Conservation (phyloP, 371 early-diverging fungal species). For the Funneliformis caledonium region DNA sequence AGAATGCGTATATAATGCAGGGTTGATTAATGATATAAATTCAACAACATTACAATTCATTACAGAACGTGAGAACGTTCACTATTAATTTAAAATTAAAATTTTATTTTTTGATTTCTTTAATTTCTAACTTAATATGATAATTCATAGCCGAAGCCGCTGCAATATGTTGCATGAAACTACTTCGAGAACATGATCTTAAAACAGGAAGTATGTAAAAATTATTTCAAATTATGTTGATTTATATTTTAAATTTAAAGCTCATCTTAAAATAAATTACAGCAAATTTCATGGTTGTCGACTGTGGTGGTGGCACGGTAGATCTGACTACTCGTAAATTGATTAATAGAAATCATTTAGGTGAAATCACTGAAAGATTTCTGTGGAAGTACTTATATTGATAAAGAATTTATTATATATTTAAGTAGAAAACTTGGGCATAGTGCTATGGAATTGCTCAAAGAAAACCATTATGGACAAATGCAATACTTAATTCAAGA, state of each 20-base stretch:
- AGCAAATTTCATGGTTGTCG: slow-evolving; percentile 7
- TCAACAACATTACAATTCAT: slow-evolving; percentile 8
- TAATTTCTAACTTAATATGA: neutral
- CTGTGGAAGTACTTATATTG: neutral
- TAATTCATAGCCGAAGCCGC: slow-evolving; percentile 32
- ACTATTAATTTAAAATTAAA: no score
- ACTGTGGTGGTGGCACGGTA: slow-evolving; percentile 11
- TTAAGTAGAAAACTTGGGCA: neutral
- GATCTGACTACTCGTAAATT: slow-evolving; percentile 9
- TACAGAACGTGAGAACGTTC: neutral
- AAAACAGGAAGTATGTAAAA: neutral
- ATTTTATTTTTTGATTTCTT: no score
- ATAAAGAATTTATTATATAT: slow-evolving; percentile 7
- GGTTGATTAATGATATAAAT: neutral
- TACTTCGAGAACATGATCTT: neutral
- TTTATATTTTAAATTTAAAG: neutral
- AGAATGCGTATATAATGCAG: slow-evolving; percentile 20
- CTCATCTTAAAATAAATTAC: neutral
- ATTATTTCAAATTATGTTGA: neutral
- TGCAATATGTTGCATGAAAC: slow-evolving; percentile 25
- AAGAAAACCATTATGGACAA: neutral
- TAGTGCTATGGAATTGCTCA: neutral
- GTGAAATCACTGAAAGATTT: slow-evolving; percentile 10
- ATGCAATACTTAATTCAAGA: neutral
- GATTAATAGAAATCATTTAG: neutral